These are phyloP conservation scores for Microdochium bolleyi DNA, from an alignment of 2,329 filamentous ascomycete genomes.

Conservation along the genomic window DNA sequence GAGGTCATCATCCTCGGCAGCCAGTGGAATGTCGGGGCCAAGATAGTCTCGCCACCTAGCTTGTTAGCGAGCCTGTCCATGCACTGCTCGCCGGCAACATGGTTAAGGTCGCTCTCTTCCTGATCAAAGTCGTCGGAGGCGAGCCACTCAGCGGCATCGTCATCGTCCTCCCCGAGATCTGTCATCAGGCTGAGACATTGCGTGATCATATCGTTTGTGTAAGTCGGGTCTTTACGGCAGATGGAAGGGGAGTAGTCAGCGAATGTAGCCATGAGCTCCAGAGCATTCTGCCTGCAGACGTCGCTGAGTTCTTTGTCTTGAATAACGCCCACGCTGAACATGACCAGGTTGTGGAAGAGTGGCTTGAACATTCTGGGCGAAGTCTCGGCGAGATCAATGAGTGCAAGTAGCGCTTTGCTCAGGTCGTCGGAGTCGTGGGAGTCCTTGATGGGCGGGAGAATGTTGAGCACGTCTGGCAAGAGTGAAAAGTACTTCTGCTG, in stretches of 20 bases:
- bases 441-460: slow-evolving; percentile 89
- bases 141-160: slow-evolving; percentile 92
- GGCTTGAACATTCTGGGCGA: slow-evolving; percentile 96
- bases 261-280: slow-evolving; percentile 97
- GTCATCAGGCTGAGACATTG: slow-evolving; percentile 98
- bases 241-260: slow-evolving; percentile 89
- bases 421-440: slow-evolving; percentile 84
- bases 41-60: slow-evolving; percentile 84
- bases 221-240: slow-evolving; percentile 90
- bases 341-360: slow-evolving; percentile 86
- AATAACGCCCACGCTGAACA: slow-evolving; percentile 88
- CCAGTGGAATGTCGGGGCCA: slow-evolving; percentile 94
- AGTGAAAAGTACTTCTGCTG: slow-evolving; percentile 83
- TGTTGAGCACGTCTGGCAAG: slow-evolving; percentile 86
- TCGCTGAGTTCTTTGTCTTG: slow-evolving; percentile 93
- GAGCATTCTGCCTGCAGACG: slow-evolving; percentile 83
- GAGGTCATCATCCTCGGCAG: slow-evolving; percentile 97
- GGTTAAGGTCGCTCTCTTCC: slow-evolving; percentile 94
- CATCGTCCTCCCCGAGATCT: slow-evolving; percentile 87
- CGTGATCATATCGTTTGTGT: slow-evolving; percentile 94
- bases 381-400: slow-evolving; percentile 93
- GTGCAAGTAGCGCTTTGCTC: slow-evolving; percentile 77
- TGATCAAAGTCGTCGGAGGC: slow-evolving; percentile 87
- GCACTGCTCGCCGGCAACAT: slow-evolving; percentile 94
- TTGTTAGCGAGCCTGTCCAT: slow-evolving; percentile 98